Base-by-base conservation (phyloP, 1,284 basidiomycete genomes). In the Ganoderma multipileum region DNA sequence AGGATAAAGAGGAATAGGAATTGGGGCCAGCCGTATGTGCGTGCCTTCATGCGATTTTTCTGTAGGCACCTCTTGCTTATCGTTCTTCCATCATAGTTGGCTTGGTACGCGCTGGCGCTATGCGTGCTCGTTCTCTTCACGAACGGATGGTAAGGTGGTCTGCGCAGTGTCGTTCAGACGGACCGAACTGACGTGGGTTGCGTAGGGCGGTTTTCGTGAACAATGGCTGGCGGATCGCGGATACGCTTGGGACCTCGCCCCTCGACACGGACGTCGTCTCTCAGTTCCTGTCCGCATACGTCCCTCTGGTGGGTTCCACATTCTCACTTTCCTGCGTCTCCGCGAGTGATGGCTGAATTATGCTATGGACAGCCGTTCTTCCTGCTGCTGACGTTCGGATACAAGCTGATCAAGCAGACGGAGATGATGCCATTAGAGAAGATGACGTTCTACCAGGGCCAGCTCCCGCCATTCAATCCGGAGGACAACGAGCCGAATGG, bases 321-420 rank as follows among this genome's bases (percentile, higher is more conserved):
- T 36, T 5, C 2, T 55, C 33, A 1, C 52, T 6, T 18, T 3
- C n/a, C 7, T 12, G 20, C 20, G 28, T 33, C 14, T 33, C 6
- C 5, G n/a, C 16, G 2, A 42, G 20, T 6, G 41, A 7, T 3
- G 23, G 39, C 58, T 39, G 26, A 39, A 4, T 3, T 6, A 16
- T 4, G 11, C n/a, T 9, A 6, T 4, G 39, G 23, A 28, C 63
- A 78, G 78, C 78, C 77, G 0, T 74, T 77, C 65, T 79, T 78
- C 64, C 14, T 77, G 1, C 69, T 79, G 7, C 65, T 79, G 18
- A 78, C 76, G 8, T 75, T 76, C 36, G 78, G 78, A 1, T 79
- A 79, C 71, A 79, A 79, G 69, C 71, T 79, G 33, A 77, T 79
- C 52, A 69, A 78, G 66, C 76, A 77, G 61, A 79, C 78, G 36